Base-by-base conservation (phyloP, 2,329 filamentous ascomycete genomes). In the Pezicula neosporulosa region DNA sequence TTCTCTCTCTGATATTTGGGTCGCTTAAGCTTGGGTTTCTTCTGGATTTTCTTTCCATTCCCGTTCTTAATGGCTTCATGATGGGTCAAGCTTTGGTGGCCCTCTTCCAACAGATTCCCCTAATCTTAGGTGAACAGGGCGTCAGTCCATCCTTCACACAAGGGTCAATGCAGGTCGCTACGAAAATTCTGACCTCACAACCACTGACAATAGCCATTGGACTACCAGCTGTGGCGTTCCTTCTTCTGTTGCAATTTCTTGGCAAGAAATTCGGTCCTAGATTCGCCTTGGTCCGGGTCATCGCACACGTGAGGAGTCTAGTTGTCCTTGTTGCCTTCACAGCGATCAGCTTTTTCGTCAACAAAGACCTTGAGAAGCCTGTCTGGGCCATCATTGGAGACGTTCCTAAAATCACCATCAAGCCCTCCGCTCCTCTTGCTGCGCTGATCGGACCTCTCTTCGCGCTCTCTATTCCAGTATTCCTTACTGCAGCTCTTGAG, bases 241-340 rank as follows among this genome's bases (percentile, higher is more conserved):
- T 87, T 1, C 73, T 77, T 2, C 59, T 74, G 3, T 72, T 86
- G 35, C 76, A 85, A 51, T 76, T 45, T 15, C n/a, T 47, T n/a
- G 43, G 37, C 8, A 77, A 79, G 64, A 73, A 70, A 44, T 85
- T 78, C 76, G 80, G 80, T 9, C 76, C 74, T 55, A 77, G 76
- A 63, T 77, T 76, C 68, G 80, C 77, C 58, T 61, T 74, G 19
- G 68, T 85, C 57, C 82, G 80, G 73, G 74, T 84, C 35, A 62
- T 83, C 7, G 76, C 77, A 96, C 61, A 92, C 92, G 48, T 92
- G 91, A 64, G 96, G 96, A 9, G 96, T 80, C 4, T 89, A 89
- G 62, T 88, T 95, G 72, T 97, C 90, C 1, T 91, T 96, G 66
- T 96, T 90, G n/a, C 92, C 91, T 2, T 92, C 87, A 16, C 96